Percentiles rank a stretch among this genome's conserved stretches.
Conservation (phyloP, 2,329 filamentous ascomycete species). For the Trichoderma cornu-damae region DNA sequence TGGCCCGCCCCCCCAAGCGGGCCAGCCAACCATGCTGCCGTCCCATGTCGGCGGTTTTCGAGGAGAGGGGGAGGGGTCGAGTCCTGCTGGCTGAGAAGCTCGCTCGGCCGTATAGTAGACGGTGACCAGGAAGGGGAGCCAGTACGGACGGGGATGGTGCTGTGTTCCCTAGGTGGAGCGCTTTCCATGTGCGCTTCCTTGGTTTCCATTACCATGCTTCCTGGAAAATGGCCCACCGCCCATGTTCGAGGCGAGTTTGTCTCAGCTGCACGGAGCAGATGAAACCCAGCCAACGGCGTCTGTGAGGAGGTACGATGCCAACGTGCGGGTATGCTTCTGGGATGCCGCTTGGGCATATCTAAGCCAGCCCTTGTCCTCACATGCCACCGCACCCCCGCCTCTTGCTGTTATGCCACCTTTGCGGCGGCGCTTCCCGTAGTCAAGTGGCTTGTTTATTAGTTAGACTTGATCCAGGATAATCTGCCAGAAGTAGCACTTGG, state of each 20-base stretch:
- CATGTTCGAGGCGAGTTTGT: conserved; percentile 26
- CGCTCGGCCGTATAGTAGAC: conserved; percentile 5
- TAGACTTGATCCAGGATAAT: conserved; percentile 19
- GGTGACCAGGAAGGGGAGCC: conserved; percentile 6
- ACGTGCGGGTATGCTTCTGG: conserved; percentile 16
- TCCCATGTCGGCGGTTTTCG: conserved; percentile 9
- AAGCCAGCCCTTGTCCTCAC: conserved; percentile 19
- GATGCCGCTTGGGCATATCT: conserved; percentile 16
- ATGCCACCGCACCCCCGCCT: conserved; percentile 9
- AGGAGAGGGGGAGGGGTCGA: conserved; percentile 1
- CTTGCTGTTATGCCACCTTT: conserved; percentile 16
- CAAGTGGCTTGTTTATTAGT: conserved; percentile 18
- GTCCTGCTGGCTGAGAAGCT: conserved; percentile 18
- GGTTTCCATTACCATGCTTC: conserved; percentile 16
- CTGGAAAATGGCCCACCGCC: conserved; percentile 15
- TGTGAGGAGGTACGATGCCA: conserved; percentile 20
- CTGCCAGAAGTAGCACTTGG: conserved; percentile 10
- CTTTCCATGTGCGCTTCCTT: conserved; percentile 15
- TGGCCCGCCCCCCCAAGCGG: conserved; percentile 3
- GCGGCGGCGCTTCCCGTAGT: conserved; percentile 16
- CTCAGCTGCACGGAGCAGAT: conserved; percentile 27
- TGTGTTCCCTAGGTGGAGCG: conserved; percentile 16
- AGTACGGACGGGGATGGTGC: not conserved
- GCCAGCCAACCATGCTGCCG: conserved; percentile 15
- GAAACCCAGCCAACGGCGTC: conserved; percentile 31